These are phyloP conservation scores for Mortierella sp. DNA, from an alignment of 371 early-diverging fungal genomes.

Conservation along the genomic window DNA sequence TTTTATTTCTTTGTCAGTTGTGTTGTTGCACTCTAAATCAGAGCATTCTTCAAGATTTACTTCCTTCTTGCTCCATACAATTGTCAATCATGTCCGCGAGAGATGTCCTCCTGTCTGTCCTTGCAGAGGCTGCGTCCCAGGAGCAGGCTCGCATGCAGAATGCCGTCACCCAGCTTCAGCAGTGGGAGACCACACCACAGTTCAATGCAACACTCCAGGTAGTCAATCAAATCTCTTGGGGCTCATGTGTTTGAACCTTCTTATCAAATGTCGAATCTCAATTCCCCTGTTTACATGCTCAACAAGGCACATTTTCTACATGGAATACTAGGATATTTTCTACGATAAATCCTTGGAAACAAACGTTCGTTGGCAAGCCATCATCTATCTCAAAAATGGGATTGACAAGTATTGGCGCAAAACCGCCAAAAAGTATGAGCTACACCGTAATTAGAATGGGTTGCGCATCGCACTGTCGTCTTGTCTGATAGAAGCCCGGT, in stretches of 20 bases:
- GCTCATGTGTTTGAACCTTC: background rate
- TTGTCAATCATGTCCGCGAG: conserved; percentile 66
- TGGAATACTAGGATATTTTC: conserved; percentile 78
- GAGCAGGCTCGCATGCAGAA: conserved; percentile 71
- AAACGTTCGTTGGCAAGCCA: conserved; percentile 82
- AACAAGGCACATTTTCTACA: background rate
- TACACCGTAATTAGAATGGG: background rate
- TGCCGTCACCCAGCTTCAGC: conserved; percentile 80
- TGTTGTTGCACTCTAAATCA: background rate
- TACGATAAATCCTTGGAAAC: conserved; percentile 73
- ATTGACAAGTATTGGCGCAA: conserved; percentile 92
- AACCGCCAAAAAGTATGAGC: conserved; percentile 74
- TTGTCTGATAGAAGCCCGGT: too few species aligned
- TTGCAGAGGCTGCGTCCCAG: conserved; percentile 78
- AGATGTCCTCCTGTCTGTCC: conserved; percentile 66
- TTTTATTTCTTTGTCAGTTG: background rate
- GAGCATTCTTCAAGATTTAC: background rate
- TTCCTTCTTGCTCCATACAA: background rate
- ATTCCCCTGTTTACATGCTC: background rate
- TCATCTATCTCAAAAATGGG: conserved; percentile 90
- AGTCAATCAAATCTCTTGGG: background rate
- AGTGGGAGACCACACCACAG: conserved; percentile 81
- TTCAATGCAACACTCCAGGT: conserved; percentile 85
- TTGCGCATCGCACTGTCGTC: background rate
- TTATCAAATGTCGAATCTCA: background rate